A percentile compares a stretch with the other conserved stretches of the same genome.
Evolutionary conservation across 2,329 filamentous ascomycete species (phyloP).

Genomic region (Monilinia fructicola): DNA sequence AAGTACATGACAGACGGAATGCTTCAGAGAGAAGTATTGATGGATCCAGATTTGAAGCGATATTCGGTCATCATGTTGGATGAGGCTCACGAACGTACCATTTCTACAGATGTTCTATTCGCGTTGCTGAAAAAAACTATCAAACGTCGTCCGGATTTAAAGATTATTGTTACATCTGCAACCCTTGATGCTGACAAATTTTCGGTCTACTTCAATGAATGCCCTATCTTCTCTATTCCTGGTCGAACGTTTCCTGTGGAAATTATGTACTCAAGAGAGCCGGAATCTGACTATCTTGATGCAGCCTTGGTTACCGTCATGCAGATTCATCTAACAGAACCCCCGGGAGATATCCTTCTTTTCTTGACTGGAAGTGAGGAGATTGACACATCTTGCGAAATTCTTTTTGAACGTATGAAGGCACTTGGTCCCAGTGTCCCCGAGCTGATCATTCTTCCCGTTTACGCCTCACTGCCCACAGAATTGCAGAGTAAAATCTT

Average conservation of each 20-base stretch:
- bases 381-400: constrained; percentile 92
- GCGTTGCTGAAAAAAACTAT: constrained; percentile 91
- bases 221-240: constrained; percentile 94
- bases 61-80: constrained; percentile 99
- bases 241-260: constrained; percentile 95
- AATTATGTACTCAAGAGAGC: constrained; percentile 90
- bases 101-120: constrained; percentile 93
- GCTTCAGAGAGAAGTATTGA: constrained; percentile 89
- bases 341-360: constrained; percentile 88
- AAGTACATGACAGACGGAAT: constrained; percentile 99
- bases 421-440: constrained; percentile 86
- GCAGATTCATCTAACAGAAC: constrained; percentile 95
- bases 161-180: constrained; percentile 94
- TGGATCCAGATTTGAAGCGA: constrained; percentile 83
- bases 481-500: constrained; percentile 96
- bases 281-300: constrained; percentile 93
- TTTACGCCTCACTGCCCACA: constrained; percentile 91
- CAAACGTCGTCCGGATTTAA: constrained; percentile 80
- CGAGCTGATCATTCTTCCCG: constrained; percentile 86
- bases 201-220: constrained; percentile 91
- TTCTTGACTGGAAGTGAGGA: constrained; percentile 98
- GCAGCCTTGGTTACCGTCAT: constrained; percentile 93
- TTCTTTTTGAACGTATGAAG: constrained; percentile 94
- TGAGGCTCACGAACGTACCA: constrained; percentile 95
- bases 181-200: constrained; percentile 98